Conservation (phyloP, 1,284 basidiomycete genomes). For the Puccinia novopanici region DNA sequence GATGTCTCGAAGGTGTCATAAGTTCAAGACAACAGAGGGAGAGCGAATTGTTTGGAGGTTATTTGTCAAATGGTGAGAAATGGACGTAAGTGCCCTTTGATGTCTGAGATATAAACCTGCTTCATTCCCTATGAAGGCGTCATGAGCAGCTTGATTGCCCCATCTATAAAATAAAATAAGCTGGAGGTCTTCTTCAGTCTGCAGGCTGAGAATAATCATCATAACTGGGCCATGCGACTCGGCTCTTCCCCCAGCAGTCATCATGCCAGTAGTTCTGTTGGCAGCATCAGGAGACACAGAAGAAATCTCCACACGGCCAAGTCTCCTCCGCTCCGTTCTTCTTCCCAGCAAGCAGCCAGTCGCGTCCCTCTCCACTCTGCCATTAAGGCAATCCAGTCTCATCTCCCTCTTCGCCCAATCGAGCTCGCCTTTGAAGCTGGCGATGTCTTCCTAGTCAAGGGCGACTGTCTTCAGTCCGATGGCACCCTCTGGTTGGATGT, state of each 20-base stretch:
- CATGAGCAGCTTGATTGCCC: too few species aligned
- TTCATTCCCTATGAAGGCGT: too few species aligned
- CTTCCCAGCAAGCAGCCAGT: neutral
- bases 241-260: neutral
- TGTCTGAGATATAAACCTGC: too few species aligned
- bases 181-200: too few species aligned
- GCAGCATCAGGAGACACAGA: neutral
- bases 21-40: too few species aligned
- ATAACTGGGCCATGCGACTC: neutral
- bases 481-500: slow-evolving; percentile 9
- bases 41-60: too few species aligned
- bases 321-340: neutral
- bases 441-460: slow-evolving; percentile 17
- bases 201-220: too few species aligned
- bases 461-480: neutral
- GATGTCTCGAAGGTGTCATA: too few species aligned
- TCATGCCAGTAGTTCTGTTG: too few species aligned
- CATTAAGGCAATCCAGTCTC: slow-evolving; percentile 11
- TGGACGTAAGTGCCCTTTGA: too few species aligned
- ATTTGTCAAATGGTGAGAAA: too few species aligned
- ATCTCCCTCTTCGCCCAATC: neutral
- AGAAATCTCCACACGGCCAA: neutral
- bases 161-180: too few species aligned
- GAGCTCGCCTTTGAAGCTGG: neutral
- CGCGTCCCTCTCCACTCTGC: slow-evolving; percentile 14